phyloP scores from a whole-genome alignment of 371 early-diverging fungal species.

The Catenaria anguillulae region DNA sequence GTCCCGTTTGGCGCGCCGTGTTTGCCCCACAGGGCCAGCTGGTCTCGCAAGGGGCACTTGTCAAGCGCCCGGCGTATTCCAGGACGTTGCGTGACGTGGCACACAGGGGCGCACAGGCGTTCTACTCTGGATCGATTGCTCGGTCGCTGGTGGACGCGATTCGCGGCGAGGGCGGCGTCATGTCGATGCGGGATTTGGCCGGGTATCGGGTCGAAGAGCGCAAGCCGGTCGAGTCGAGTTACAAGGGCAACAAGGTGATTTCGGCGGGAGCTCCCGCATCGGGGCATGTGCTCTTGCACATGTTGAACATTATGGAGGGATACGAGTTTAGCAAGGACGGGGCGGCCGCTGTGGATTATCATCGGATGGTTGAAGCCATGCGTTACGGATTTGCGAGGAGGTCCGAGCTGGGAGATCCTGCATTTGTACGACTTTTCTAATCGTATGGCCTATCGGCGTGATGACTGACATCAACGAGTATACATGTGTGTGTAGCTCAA shows the following conservation, averaged over 20 bases:
- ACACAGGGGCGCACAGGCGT: slow-evolving; percentile 61
- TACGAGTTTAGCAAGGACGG: slow-evolving; percentile 52
- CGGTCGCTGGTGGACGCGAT: slow-evolving; percentile 49
- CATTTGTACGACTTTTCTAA: too few relatives aligned
- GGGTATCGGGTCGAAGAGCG: slow-evolving; percentile 47
- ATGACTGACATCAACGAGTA: too few relatives aligned
- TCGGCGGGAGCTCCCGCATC: slow-evolving; percentile 47
- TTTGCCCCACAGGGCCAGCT: slow-evolving; percentile 56
- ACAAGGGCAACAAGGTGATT: slow-evolving; percentile 23
- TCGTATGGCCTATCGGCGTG: not conserved
- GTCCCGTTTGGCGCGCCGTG: slow-evolving; percentile 28
- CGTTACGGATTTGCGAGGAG: slow-evolving; percentile 82
- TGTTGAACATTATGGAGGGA: slow-evolving; percentile 78
- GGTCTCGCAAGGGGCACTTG: slow-evolving; percentile 47
- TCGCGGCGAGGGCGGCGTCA: slow-evolving; percentile 56
- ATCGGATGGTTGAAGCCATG: slow-evolving; percentile 75
- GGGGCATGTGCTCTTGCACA: slow-evolving; percentile 66
- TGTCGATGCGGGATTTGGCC: slow-evolving; percentile 65
- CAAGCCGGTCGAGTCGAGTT: slow-evolving; percentile 46
- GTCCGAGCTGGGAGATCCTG: slow-evolving; percentile 68
- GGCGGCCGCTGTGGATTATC: slow-evolving; percentile 38
- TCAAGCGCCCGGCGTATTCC: slow-evolving; percentile 58
- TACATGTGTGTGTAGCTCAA: slow-evolving; percentile 14
- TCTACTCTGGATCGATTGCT: slow-evolving; percentile 82
- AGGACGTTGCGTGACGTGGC: slow-evolving; percentile 67